phyloP scores from a whole-genome alignment of 2,329 filamentous ascomycete species.

The Emydomyces testavorans region DNA sequence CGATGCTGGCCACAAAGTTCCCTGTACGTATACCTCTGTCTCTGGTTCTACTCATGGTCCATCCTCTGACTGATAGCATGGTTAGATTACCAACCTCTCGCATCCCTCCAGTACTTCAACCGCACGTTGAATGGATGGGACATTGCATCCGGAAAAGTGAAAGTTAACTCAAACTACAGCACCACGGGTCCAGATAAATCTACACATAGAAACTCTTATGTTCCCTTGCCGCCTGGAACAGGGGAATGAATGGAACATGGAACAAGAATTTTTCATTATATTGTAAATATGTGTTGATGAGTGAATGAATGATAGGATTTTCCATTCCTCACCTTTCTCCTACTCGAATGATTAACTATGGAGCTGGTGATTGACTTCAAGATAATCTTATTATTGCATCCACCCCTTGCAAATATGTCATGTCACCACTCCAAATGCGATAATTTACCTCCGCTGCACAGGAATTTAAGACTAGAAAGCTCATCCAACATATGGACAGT shows the following conservation, averaged over 20 bases:
- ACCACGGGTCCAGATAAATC: conserved; percentile 33
- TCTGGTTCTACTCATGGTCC: neutral
- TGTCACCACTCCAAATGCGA: too few species aligned
- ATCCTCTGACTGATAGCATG: neutral
- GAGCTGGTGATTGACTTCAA: too few species aligned
- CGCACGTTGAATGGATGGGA: conserved; percentile 48
- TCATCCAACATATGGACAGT: too few species aligned
- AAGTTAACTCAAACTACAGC: conserved; percentile 27
- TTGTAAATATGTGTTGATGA: too few species aligned
- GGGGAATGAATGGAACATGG: neutral
- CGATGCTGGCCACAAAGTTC: conserved; percentile 53
- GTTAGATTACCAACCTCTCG: conserved; percentile 46
- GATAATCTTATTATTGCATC: too few species aligned
- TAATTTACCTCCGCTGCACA: too few species aligned
- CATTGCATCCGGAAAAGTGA: conserved; percentile 41
- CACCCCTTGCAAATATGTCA: too few species aligned
- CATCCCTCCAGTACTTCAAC: conserved; percentile 49
- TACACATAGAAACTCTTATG: conserved; percentile 37
- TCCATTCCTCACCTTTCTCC: too few species aligned
- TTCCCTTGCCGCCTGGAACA: conserved; percentile 24
- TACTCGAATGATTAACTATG: too few species aligned
- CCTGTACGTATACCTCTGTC: conserved; percentile 28
- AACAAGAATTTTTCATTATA: too few species aligned
- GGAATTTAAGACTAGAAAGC: too few species aligned
- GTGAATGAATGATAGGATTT: too few species aligned